A percentile compares a stretch with the other conserved stretches of the same genome.
These are phyloP conservation scores for Rhizophora mangle DNA, from an alignment of 345 rosid species.

Conservation along the genomic window DNA sequence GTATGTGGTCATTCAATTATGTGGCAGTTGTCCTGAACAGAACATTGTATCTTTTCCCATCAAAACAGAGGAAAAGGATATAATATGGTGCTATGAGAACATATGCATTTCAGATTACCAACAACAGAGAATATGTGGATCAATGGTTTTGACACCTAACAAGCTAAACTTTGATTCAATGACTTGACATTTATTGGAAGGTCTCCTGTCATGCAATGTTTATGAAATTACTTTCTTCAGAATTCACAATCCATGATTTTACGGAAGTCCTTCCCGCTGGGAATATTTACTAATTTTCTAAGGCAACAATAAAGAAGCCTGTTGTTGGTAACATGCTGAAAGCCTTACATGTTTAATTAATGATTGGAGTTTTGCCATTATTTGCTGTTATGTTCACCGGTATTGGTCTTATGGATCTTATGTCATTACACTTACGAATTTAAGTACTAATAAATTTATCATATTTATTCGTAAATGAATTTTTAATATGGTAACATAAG, in stretches of 20 bases:
- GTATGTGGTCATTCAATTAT: conserved; percentile 18
- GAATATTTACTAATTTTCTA: conserved; percentile 1
- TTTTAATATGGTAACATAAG: no score
- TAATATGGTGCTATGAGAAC: background rate
- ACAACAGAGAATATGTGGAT: no score
- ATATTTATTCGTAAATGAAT: no score
- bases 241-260: background rate
- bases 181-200: background rate
- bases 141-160: background rate
- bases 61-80: background rate
- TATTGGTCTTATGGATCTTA: no score
- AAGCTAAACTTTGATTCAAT: background rate
- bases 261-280: background rate
- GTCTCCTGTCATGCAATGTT: background rate
- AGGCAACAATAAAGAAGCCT: conserved; percentile 85
- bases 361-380: conserved; percentile 66
- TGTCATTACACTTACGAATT: no score
- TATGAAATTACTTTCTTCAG: background rate
- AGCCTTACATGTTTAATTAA: conserved; percentile 78
- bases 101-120: background rate
- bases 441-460: no score
- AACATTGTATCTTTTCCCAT: no score
- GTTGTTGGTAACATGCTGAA: conserved; percentile 80
- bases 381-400: conserved; percentile 50
- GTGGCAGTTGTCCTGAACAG: no score